These are phyloP conservation scores for Sungouiozyma intestinalis DNA, from an alignment of 805 yeast species.

Conservation along the genomic window DNA sequence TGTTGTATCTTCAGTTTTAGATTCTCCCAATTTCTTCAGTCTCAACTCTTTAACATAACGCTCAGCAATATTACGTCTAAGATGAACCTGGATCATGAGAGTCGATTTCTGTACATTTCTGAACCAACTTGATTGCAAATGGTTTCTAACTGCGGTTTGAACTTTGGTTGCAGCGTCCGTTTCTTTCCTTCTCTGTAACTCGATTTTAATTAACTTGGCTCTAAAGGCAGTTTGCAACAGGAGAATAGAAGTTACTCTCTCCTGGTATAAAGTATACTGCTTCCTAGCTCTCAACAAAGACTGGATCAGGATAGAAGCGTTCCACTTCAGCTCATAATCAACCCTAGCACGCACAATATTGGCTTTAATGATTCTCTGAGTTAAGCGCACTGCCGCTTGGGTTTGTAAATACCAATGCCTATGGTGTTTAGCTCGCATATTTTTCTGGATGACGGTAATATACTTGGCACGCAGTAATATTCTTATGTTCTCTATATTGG, in stretches of 20 bases:
- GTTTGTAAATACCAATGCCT: constrained; percentile 51
- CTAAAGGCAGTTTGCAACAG: constrained; percentile 39
- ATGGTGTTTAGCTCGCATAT: constrained; percentile 53
- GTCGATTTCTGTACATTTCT: constrained; percentile 39
- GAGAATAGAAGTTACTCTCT: constrained; percentile 17
- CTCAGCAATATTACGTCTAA: constrained; percentile 63
- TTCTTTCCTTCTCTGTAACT: constrained; percentile 36
- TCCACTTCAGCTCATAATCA: constrained; percentile 43
- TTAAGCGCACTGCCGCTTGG: constrained; percentile 41
- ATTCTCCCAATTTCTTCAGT: constrained; percentile 1
- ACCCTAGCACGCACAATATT: constrained; percentile 44
- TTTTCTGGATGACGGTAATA: constrained; percentile 79
- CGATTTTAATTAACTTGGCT: constrained; percentile 38
- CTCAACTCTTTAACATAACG: constrained; percentile 35
- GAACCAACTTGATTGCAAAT: constrained; percentile 39
- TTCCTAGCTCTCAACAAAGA: constrained; percentile 46
- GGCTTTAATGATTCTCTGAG: constrained; percentile 63
- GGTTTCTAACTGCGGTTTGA: constrained; percentile 62
- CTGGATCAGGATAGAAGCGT: constrained; percentile 69
- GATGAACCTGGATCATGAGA: constrained; percentile 55
- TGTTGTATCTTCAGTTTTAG: not conserved
- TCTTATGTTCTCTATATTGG: constrained; percentile 77
- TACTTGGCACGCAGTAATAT: constrained; percentile 63
- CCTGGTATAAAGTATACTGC: constrained; percentile 30
- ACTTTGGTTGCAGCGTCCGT: constrained; percentile 50